phyloP scores from a whole-genome alignment of 169 alveolate genomes.

The Cryptosporidium andersoni region DNA sequence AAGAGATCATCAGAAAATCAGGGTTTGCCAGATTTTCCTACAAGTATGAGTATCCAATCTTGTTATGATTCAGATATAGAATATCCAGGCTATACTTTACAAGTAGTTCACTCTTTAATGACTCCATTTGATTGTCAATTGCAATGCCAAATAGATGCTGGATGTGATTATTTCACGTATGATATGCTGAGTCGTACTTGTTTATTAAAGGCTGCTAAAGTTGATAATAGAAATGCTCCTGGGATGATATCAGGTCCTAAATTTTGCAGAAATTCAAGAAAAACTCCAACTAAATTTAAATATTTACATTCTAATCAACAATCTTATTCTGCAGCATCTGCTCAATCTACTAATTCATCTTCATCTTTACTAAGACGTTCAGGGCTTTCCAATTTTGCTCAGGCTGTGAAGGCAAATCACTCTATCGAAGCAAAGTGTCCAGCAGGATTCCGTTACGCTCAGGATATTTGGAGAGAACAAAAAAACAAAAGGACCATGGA shows the following conservation, averaged over 20 bases:
- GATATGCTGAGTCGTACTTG: constrained; percentile 49
- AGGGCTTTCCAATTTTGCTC: neutral
- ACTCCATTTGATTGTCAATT: constrained; percentile 62
- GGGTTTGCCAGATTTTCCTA: neutral
- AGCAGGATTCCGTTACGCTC: constrained; percentile 27
- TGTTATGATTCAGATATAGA: constrained; percentile 67
- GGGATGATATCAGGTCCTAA: constrained; percentile 70
- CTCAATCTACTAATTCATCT: neutral
- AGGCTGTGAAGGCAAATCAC: constrained; percentile 4
- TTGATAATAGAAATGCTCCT: constrained; percentile 15
- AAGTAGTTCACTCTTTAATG: constrained; percentile 40
- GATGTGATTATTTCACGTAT: constrained; percentile 59
- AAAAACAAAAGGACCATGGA: constrained; percentile 60
- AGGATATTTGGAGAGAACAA: constrained; percentile 63
- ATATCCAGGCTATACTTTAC: constrained; percentile 66
- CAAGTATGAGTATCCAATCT: neutral
- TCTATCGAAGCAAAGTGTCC: constrained; percentile 35
- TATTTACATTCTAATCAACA: neutral
- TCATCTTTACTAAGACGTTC: constrained; percentile 40
- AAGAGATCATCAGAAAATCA: neutral
- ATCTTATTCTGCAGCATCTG: neutral
- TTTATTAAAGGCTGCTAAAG: constrained; percentile 57
- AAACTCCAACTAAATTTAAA: neutral
- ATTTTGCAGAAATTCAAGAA: constrained; percentile 18
- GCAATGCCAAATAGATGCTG: constrained; percentile 61